Evolutionary conservation across 176 grass and related monocot species (phyloP), one percentile per base, ranked within the genome.

Genomic region (Aegilops bicornis): DNA sequence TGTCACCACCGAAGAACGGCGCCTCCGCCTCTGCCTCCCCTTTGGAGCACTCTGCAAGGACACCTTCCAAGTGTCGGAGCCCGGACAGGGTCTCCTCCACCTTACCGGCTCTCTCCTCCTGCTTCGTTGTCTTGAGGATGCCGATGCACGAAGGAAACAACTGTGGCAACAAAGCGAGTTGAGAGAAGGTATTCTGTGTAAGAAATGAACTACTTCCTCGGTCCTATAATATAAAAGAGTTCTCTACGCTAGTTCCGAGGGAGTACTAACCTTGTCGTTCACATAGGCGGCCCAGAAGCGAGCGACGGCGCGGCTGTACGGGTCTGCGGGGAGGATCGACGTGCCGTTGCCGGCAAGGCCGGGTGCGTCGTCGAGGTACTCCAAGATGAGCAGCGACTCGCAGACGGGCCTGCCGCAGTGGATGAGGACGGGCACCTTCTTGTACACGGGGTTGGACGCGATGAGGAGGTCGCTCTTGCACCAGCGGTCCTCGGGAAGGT

Each of bases 381-480:
- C 27, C 4, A 32, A 0, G 10, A 89, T 85, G 64, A 89, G 31
- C 17, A 69, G 29, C 2, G 88, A 89, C 82, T 89, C 77, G 24
- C 67, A 89, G 43, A 89, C 4, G 61, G 81, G 36, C 23, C 16
- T 54, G 39, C 42, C 88, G 19, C 1, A 0, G 12, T 47, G 45
- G 13, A 47, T 47, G 45, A 47, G 45, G 45, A 47, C 45, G 45
- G 45, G 78, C 65, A 64, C 62, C 62, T 29, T 64, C 1, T 15
- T 15, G 62, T 91, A 75, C 69, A 89, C 66, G 4, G 88, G 86
- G 88, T 93, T 93, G 71, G 61, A 86, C 8, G 56, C 16, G 19
- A 90, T 27, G 20, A 93, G 84, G 32, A 86, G 72, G 4, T 85
- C 52, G 79, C 83, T 93, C 65, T 84, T 93, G 73, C 32, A 25